Conservation (phyloP, 1,139 yeast genomes). For the Candida anutae region DNA sequence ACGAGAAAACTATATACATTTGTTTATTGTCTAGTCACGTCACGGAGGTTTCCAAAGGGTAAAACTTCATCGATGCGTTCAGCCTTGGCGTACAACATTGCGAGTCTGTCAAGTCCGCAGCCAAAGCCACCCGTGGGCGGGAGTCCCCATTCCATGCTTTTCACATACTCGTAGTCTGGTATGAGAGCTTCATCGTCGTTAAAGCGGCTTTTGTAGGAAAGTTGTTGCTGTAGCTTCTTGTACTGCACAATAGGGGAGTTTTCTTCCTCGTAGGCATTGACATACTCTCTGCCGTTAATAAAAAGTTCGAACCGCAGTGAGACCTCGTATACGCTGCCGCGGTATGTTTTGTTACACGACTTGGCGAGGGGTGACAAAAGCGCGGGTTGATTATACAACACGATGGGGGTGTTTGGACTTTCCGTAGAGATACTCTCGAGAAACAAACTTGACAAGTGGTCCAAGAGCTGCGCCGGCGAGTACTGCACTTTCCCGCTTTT, state of each 20-base stretch:
- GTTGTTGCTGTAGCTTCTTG: conserved; percentile 53
- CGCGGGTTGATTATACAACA: conserved; percentile 79
- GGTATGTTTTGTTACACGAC: conserved; percentile 27
- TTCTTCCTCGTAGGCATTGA: conserved; percentile 95
- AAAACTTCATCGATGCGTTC: conserved; percentile 73
- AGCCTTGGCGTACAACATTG: conserved; percentile 65
- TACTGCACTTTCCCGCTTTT: too few relatives aligned
- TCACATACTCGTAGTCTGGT: conserved; percentile 67
- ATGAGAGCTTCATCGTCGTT: conserved; percentile 57
- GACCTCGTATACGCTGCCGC: conserved; percentile 25
- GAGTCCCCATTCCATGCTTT: conserved; percentile 82
- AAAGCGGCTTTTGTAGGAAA: conserved; percentile 34
- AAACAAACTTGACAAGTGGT: conserved; percentile 51
- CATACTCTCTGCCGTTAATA: conserved; percentile 72
- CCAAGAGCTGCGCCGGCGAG: conserved; percentile 55
- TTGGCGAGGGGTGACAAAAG: conserved; percentile 85
- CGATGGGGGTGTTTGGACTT: conserved; percentile 44
- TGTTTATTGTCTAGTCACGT: conserved; percentile 56
- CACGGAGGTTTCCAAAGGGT: conserved; percentile 73
- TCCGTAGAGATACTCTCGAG: conserved; percentile 54
- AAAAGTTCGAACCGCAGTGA: conserved; percentile 80
- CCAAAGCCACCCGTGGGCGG: conserved; percentile 99
- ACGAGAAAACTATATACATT: too few relatives aligned
- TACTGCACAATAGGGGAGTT: conserved; percentile 72
- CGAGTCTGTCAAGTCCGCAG: conserved; percentile 81